phyloP scores from a whole-genome alignment of 495 filamentous ascomycete genomes.

The Penicillium macrosclerotiorum region DNA sequence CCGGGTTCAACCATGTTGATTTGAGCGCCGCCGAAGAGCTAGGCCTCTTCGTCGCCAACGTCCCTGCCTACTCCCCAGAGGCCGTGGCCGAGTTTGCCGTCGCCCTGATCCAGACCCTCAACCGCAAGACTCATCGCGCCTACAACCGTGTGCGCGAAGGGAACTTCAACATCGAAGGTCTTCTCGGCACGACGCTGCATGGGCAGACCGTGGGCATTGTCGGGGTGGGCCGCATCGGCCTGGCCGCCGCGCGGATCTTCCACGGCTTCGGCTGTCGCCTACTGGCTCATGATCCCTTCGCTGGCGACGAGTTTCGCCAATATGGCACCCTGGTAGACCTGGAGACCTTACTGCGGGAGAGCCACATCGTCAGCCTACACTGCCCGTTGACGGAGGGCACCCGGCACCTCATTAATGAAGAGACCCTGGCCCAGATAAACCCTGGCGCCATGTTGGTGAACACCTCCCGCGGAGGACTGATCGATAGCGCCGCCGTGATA shows the following conservation, averaged over 20 bases:
- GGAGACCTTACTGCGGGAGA: constrained; percentile 50
- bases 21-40: constrained; percentile 52
- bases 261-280: constrained; percentile 61
- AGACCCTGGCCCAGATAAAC: constrained; percentile 55
- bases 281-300: constrained; percentile 58
- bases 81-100: constrained; percentile 72
- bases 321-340: constrained; percentile 55
- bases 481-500: constrained; percentile 58
- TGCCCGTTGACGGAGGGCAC: constrained; percentile 62
- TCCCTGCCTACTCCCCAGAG: constrained; percentile 68
- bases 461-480: constrained; percentile 62
- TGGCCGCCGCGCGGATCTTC: constrained; percentile 43
- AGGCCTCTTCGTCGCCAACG: constrained; percentile 63
- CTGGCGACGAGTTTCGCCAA: constrained; percentile 41
- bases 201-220: constrained; percentile 55
- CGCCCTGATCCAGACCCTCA: constrained; percentile 64
- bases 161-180: constrained; percentile 65
- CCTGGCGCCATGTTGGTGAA: constrained; percentile 62
- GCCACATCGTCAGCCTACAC: constrained; percentile 63
- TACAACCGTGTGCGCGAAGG: constrained; percentile 72
- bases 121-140: constrained; percentile 68
- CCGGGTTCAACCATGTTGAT: constrained; percentile 70
- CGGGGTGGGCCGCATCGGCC: constrained; percentile 36
- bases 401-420: constrained; percentile 57
- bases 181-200: constrained; percentile 58